Conservation (phyloP, 2,329 filamentous ascomycete genomes). For the Pseudogymnoascus verrucosus region DNA sequence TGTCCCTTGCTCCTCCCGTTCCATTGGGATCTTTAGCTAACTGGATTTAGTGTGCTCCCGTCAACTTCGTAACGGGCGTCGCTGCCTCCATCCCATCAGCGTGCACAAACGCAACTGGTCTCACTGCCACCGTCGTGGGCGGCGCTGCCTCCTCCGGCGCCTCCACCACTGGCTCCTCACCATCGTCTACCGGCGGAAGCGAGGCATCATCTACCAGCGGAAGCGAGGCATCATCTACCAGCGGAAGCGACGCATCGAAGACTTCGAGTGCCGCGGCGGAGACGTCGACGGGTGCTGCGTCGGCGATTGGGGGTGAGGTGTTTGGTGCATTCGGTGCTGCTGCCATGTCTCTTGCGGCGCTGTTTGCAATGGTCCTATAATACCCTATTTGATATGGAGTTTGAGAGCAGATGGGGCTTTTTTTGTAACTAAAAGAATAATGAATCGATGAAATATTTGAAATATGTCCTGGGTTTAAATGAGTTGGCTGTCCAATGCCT, state of each 20-base stretch:
- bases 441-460: not conserved
- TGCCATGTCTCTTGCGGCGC: not conserved
- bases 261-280: not conserved
- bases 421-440: not conserved
- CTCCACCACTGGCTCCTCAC: not conserved
- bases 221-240: not conserved
- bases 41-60: constrained; percentile 40
- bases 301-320: not conserved
- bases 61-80: constrained; percentile 45
- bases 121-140: constrained; percentile 15
- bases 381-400: not conserved
- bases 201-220: not conserved
- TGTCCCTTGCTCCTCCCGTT: not conserved
- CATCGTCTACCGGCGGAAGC: not conserved
- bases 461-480: not conserved
- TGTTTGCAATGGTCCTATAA: not conserved
- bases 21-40: not conserved
- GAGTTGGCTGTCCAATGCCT: not conserved
- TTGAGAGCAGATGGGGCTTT: not conserved
- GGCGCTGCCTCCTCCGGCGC: not conserved
- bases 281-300: not conserved
- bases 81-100: constrained; percentile 19
- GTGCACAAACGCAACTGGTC: constrained; percentile 34
- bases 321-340: not conserved
- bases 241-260: not conserved